phyloP scores from a whole-genome alignment of 1,139 yeast species.

The Geotrichum cucujoidarum region DNA sequence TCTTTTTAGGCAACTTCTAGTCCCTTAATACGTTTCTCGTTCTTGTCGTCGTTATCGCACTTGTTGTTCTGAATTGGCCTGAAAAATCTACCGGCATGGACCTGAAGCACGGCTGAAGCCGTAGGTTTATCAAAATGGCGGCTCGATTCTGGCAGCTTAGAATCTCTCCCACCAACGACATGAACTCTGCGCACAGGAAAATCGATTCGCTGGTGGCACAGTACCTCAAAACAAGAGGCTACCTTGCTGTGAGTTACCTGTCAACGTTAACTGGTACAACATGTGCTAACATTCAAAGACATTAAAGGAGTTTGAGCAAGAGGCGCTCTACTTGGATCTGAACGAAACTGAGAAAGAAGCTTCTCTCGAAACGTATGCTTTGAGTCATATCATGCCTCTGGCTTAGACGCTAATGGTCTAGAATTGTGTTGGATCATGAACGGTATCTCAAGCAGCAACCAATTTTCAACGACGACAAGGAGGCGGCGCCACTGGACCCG shows the following conservation, averaged over 20 bases:
- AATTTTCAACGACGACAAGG: conserved; percentile 9
- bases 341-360: conserved; percentile 1
- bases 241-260: conserved; percentile 6
- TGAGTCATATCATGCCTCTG: background rate
- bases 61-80: too few species aligned
- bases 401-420: background rate
- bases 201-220: conserved; percentile 17
- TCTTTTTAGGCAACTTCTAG: too few species aligned
- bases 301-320: conserved; percentile 11
- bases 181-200: conserved; percentile 4
- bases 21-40: too few species aligned
- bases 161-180: too few species aligned
- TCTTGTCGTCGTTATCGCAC: too few species aligned
- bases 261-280: background rate
- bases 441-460: conserved; percentile 14
- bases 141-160: too few species aligned
- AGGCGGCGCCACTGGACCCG: conserved; percentile 5
- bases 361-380: conserved; percentile 12
- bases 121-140: too few species aligned
- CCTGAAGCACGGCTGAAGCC: too few species aligned
- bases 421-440: conserved; percentile 18
- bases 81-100: too few species aligned
- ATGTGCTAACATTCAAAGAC: conserved; percentile 6
- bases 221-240: conserved; percentile 15
- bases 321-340: conserved; percentile 1